A percentile compares a stretch with the other conserved stretches of the same genome.
These are phyloP conservation scores for Testicularia cyperi DNA, from an alignment of 1,284 basidiomycete species.

Conservation along the genomic window DNA sequence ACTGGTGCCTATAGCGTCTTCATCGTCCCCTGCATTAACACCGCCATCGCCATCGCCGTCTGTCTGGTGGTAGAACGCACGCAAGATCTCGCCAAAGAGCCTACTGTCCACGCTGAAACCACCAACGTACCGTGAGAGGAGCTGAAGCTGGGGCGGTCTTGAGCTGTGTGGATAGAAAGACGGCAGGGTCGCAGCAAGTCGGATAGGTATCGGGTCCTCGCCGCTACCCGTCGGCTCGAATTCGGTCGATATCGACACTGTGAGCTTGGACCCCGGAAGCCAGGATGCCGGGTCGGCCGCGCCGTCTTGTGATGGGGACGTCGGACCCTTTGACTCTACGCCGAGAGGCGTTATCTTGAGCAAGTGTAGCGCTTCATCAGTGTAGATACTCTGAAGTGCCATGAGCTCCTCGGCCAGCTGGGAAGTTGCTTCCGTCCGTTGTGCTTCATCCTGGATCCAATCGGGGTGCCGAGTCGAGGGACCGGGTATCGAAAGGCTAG, in stretches of 20 bases:
- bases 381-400: conserved; percentile 56
- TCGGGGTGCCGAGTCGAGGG: conserved; percentile 9
- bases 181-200: conserved; percentile 48
- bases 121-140: conserved; percentile 51
- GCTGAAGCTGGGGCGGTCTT: conserved; percentile 53
- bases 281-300: conserved; percentile 17
- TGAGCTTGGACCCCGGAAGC: conserved; percentile 25
- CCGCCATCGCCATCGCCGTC: conserved; percentile 5
- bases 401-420: conserved; percentile 49
- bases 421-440: conserved; percentile 16
- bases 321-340: too few species aligned
- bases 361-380: conserved; percentile 37
- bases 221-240: conserved; percentile 8
- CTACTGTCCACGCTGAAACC: conserved; percentile 45
- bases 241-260: conserved; percentile 31
- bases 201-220: conserved; percentile 25
- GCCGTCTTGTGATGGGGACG: conserved; percentile 2
- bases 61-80: conserved; percentile 44
- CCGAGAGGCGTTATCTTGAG: conserved; percentile 7
- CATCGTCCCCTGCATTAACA: neutral
- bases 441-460: conserved; percentile 14
- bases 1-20: neutral
- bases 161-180: conserved; percentile 40
- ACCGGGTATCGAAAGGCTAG: conserved; percentile 5
- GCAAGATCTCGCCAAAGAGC: conserved; percentile 53